Percentiles rank a stretch among this genome's conserved stretches.
Evolutionary conservation across 495 filamentous ascomycete genomes (phyloP).

Genomic region (Oleoguttula mirabilis): DNA sequence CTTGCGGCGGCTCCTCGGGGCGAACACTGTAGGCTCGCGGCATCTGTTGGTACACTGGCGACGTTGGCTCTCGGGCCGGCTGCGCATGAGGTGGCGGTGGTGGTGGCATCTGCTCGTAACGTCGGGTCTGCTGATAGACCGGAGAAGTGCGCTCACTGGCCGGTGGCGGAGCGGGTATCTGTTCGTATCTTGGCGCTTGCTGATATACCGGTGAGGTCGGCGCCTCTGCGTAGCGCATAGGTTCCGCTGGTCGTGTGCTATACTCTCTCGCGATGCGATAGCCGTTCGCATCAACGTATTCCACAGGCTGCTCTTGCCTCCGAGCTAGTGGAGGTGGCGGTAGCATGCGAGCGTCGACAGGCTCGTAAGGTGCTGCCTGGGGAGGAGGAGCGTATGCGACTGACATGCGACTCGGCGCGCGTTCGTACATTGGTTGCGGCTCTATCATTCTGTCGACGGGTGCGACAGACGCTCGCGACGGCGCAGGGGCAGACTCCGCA

Average conservation of each 20-base stretch:
- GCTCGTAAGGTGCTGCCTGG: conserved; percentile 21
- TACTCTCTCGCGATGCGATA: conserved; percentile 6
- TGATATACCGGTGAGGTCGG: conserved; percentile 18
- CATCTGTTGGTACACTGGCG: conserved; percentile 6
- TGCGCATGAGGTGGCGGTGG: conserved; percentile 5
- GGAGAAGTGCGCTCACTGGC: conserved; percentile 8
- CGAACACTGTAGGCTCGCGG: conserved; percentile 14
- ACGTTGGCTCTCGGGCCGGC: neutral
- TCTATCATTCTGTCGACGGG: conserved; percentile 23
- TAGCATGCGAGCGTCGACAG: conserved; percentile 27
- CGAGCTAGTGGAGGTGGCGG: conserved; percentile 34
- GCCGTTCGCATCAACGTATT: conserved; percentile 16
- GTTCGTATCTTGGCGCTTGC: conserved; percentile 3
- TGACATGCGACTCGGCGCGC: conserved; percentile 22
- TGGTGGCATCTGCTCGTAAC: too few relatives aligned
- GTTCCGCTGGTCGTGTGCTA: conserved; percentile 4
- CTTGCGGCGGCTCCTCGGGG: conserved; percentile 10
- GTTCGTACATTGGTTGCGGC: conserved; percentile 22
- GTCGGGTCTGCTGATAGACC: conserved; percentile 3
- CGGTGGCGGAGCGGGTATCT: conserved; percentile 5
- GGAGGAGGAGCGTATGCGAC: conserved; percentile 13
- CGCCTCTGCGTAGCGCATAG: neutral
- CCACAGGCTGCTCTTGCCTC: conserved; percentile 26
- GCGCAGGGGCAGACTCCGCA: conserved; percentile 10
- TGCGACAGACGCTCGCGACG: conserved; percentile 23